Conservation (phyloP, 805 yeast species). For the Ogataea populi-albae region DNA sequence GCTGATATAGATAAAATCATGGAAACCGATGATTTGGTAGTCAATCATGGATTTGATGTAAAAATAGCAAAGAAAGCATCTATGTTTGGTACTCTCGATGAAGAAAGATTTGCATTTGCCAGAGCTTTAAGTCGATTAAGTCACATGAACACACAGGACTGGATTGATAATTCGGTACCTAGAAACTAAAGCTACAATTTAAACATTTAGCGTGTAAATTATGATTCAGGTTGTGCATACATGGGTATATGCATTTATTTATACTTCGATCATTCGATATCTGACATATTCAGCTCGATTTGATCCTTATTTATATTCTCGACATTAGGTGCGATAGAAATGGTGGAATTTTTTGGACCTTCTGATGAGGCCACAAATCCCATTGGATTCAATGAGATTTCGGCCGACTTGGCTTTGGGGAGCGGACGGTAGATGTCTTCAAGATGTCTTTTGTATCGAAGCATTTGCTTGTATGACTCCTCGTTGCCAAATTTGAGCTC, state of each 20-base stretch:
- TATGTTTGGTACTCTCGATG: slow-evolving; percentile 80
- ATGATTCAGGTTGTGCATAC: background rate
- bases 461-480: slow-evolving; percentile 69
- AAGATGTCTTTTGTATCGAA: slow-evolving; percentile 50
- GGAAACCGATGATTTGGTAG: slow-evolving; percentile 60
- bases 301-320: slow-evolving; percentile 50
- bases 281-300: slow-evolving; percentile 51
- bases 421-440: slow-evolving; percentile 23
- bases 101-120: slow-evolving; percentile 95
- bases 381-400: slow-evolving; percentile 33
- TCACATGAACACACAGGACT: slow-evolving; percentile 91
- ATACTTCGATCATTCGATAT: slow-evolving; percentile 14
- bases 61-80: slow-evolving; percentile 67
- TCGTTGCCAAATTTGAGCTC: slow-evolving; percentile 74
- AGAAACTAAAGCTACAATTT: slow-evolving; percentile 8
- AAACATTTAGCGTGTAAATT: background rate
- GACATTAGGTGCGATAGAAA: slow-evolving; percentile 15
- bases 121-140: slow-evolving; percentile 87
- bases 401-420: slow-evolving; percentile 15
- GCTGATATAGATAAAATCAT: slow-evolving; percentile 31
- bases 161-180: slow-evolving; percentile 57
- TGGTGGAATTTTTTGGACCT: slow-evolving; percentile 35
- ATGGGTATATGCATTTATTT: slow-evolving; percentile 4
- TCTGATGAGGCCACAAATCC: slow-evolving; percentile 47
- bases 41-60: slow-evolving; percentile 74